A percentile compares a stretch with the other conserved stretches of the same genome.
Evolutionary conservation across 1,139 yeast species (phyloP).

Genomic region (Kodamaea derodonti): DNA sequence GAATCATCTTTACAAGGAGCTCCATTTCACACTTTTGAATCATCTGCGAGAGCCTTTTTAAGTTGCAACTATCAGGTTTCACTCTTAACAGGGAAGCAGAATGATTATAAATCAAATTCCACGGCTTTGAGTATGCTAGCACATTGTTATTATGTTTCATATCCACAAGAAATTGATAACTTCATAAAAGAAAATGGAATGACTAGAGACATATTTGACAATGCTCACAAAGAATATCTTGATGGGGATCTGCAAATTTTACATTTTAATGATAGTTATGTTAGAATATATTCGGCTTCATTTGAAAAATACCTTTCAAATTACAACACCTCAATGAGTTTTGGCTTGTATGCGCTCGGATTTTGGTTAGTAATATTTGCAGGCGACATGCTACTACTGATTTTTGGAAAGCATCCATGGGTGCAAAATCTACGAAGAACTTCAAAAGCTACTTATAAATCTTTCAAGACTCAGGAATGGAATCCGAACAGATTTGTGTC

Average conservation of each 20-base stretch:
- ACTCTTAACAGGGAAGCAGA: slow-evolving; percentile 9
- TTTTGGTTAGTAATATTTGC: slow-evolving; percentile 31
- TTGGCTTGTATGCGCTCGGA: slow-evolving; percentile 26
- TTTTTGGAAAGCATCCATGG: not conserved
- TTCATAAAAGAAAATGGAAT: slow-evolving; percentile 25
- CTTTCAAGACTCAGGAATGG: not conserved
- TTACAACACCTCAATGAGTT: slow-evolving; percentile 33
- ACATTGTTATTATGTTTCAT: slow-evolving; percentile 30
- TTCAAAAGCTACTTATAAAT: not conserved
- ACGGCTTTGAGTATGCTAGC: slow-evolving; percentile 41
- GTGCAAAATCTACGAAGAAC: not conserved
- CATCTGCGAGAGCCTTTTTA: slow-evolving; percentile 26
- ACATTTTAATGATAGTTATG: slow-evolving; percentile 19
- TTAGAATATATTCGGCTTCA: slow-evolving; percentile 17
- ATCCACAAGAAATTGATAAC: slow-evolving; percentile 20
- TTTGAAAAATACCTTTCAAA: slow-evolving; percentile 40
- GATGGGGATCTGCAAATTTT: slow-evolving; percentile 21
- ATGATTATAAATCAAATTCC: slow-evolving; percentile 7
- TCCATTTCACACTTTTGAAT: slow-evolving; percentile 30
- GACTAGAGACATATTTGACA: slow-evolving; percentile 25
- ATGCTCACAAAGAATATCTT: slow-evolving; percentile 39
- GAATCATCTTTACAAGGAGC: slow-evolving; percentile 31
- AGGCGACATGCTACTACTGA: not conserved
- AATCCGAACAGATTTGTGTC: not conserved
- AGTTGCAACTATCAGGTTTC: slow-evolving; percentile 30